phyloP scores from a whole-genome alignment of 2,329 filamentous ascomycete species.

The Venturia nashicola region DNA sequence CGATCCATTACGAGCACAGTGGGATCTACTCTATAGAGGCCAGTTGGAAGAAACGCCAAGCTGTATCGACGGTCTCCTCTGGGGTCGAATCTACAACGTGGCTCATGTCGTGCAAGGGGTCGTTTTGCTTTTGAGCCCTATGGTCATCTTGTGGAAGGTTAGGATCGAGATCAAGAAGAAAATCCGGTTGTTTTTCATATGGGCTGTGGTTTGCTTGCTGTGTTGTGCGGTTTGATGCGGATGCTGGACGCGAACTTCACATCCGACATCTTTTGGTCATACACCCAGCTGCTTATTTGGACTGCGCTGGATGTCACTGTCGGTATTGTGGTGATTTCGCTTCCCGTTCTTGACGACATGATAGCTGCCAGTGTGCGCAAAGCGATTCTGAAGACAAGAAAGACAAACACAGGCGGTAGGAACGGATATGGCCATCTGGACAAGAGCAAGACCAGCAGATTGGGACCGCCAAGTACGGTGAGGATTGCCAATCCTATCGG shows the following conservation, averaged over 20 bases:
- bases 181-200: slow-evolving; percentile 16
- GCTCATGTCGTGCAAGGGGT: slow-evolving; percentile 19
- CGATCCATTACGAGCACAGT: slow-evolving; percentile 17
- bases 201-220: not conserved
- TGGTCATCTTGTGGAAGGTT: slow-evolving; percentile 25
- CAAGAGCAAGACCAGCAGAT: not conserved
- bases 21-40: slow-evolving; percentile 18
- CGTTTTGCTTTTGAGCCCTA: slow-evolving; percentile 20
- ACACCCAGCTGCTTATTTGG: not conserved
- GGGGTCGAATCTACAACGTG: slow-evolving; percentile 17
- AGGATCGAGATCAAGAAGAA: slow-evolving; percentile 21
- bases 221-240: not conserved
- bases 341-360: not conserved
- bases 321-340: not conserved
- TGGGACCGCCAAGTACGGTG: not conserved
- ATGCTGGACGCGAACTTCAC: not conserved
- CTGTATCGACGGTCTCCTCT: slow-evolving; percentile 14
- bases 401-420: not conserved
- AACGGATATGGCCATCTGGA: not conserved
- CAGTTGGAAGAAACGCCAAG: slow-evolving; percentile 12
- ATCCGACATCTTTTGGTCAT: not conserved
- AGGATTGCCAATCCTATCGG: not conserved
- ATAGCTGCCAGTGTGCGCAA: not conserved
- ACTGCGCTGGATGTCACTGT: not conserved
- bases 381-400: not conserved